A percentile compares a stretch with the other conserved stretches of the same genome.
phyloP scores from a whole-genome alignment of 2,329 filamentous ascomycete genomes.

The Colletotrichum neosansevieriae region DNA sequence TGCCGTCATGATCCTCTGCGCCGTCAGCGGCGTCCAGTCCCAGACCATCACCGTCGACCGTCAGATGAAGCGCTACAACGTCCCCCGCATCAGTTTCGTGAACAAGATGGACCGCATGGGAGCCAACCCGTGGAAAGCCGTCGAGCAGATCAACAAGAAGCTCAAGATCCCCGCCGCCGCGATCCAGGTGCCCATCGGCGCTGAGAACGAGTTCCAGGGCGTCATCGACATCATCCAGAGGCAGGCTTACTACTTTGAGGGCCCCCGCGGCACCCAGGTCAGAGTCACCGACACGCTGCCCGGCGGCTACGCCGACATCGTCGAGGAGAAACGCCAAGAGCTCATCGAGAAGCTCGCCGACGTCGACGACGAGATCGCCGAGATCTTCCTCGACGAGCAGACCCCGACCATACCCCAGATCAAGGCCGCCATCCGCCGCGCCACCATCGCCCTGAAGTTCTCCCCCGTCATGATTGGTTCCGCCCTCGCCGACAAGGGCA shows the following conservation, averaged over 20 bases:
- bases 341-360: slow-evolving; percentile 96
- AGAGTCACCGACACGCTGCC: slow-evolving; percentile 85
- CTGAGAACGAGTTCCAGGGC: slow-evolving; percentile 91
- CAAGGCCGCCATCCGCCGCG: slow-evolving; percentile 89
- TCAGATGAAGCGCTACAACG: slow-evolving; percentile 98
- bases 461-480: slow-evolving; percentile 97
- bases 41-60: slow-evolving; percentile 98
- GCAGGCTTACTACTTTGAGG: slow-evolving; percentile 94
- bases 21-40: slow-evolving; percentile 95
- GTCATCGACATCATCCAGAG: slow-evolving; percentile 93
- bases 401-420: slow-evolving; percentile 85
- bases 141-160: slow-evolving; percentile 98
- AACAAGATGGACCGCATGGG: slow-evolving; percentile 99
- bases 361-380: slow-evolving; percentile 97
- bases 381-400: slow-evolving; percentile 90
- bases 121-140: slow-evolving; percentile 96
- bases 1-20: slow-evolving; percentile 98
- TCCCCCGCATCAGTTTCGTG: slow-evolving; percentile 94
- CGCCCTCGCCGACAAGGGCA: slow-evolving; percentile 91
- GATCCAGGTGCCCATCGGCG: slow-evolving; percentile 92
- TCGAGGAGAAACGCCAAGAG: slow-evolving; percentile 83
- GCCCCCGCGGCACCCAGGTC: slow-evolving; percentile 82
- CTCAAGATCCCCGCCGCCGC: slow-evolving; percentile 93
- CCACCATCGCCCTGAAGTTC: slow-evolving; percentile 91
- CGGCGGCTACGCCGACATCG: slow-evolving; percentile 79